A percentile compares a stretch with the other conserved stretches of the same genome.
Evolutionary conservation across 352 stramenopile genomes (phyloP).

Genomic region (Globisporangium apiculatum): DNA sequence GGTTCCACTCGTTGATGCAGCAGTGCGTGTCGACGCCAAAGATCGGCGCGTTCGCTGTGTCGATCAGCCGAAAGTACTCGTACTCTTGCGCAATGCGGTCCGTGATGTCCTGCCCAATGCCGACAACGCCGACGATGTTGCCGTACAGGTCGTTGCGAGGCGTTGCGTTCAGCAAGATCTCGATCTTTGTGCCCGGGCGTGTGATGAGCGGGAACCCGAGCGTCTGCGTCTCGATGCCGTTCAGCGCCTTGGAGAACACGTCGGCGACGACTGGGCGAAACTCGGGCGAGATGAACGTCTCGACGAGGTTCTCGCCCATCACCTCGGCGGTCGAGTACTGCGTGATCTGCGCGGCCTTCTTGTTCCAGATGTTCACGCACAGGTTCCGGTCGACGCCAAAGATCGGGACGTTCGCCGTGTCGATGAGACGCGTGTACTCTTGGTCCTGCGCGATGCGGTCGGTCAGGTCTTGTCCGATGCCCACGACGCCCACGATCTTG

Average conservation of each 20-base stretch:
- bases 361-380: constrained; percentile 91
- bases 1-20: constrained; percentile 73
- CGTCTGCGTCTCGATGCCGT: constrained; percentile 68
- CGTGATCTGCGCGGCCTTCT: constrained; percentile 87
- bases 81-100: constrained; percentile 71
- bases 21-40: constrained; percentile 70
- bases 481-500: constrained; percentile 75
- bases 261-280: constrained; percentile 60
- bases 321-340: constrained; percentile 76
- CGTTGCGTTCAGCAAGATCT: constrained; percentile 74
- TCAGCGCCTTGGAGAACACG: constrained; percentile 62
- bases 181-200: constrained; percentile 56
- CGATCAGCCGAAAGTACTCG: constrained; percentile 72
- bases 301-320: constrained; percentile 73
- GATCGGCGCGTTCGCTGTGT: constrained; percentile 70
- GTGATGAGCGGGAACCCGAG: constrained; percentile 87
- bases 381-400: constrained; percentile 87
- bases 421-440: constrained; percentile 87
- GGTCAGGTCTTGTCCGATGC: constrained; percentile 84
- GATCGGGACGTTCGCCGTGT: constrained; percentile 87
- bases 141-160: constrained; percentile 59
- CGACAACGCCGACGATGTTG: constrained; percentile 82
- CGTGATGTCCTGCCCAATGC: constrained; percentile 83
- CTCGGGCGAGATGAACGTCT: constrained; percentile 79
- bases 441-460: constrained; percentile 83